A percentile compares a stretch with the other conserved stretches of the same genome.
Evolutionary conservation across 768 basidiomycete species (phyloP).

Genomic region (Termitomyces sp.): DNA sequence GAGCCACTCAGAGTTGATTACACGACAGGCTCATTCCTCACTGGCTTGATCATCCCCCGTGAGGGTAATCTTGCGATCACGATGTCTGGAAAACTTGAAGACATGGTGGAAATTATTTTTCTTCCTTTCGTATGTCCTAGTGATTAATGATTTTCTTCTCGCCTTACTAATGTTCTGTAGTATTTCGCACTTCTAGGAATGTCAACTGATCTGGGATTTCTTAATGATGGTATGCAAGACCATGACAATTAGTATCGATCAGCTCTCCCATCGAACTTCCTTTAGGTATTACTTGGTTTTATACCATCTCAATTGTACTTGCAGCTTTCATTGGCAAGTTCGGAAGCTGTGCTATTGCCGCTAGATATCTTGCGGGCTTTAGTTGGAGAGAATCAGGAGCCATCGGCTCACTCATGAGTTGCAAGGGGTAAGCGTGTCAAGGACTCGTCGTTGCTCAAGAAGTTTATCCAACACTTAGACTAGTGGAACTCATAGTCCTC

Average conservation of each 20-base stretch:
- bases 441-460: not conserved
- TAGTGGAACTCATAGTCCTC: constrained; percentile 93
- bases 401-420: constrained; percentile 92
- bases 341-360: constrained; percentile 73
- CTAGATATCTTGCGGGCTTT: constrained; percentile 66
- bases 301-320: constrained; percentile 70
- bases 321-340: constrained; percentile 90
- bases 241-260: not conserved
- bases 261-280: not conserved
- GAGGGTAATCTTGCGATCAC: constrained; percentile 83
- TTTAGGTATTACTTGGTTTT: constrained; percentile 81
- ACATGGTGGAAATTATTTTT: constrained; percentile 88
- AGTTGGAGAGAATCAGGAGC: constrained; percentile 77
- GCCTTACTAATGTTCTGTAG: constrained; percentile 27
- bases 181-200: constrained; percentile 94
- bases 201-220: constrained; percentile 85
- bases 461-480: constrained; percentile 31
- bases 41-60: constrained; percentile 79
- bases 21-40: constrained; percentile 68
- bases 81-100: constrained; percentile 90
- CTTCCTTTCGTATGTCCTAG: constrained; percentile 60
- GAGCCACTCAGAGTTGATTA: not conserved
- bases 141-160: not conserved
- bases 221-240: constrained; percentile 57
- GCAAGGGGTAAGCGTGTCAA: constrained; percentile 67